A percentile compares a stretch with the other conserved stretches of the same genome.
Conservation (phyloP, 2,329 filamentous ascomycete genomes). For the Penicillium fuscoglaucum region DNA sequence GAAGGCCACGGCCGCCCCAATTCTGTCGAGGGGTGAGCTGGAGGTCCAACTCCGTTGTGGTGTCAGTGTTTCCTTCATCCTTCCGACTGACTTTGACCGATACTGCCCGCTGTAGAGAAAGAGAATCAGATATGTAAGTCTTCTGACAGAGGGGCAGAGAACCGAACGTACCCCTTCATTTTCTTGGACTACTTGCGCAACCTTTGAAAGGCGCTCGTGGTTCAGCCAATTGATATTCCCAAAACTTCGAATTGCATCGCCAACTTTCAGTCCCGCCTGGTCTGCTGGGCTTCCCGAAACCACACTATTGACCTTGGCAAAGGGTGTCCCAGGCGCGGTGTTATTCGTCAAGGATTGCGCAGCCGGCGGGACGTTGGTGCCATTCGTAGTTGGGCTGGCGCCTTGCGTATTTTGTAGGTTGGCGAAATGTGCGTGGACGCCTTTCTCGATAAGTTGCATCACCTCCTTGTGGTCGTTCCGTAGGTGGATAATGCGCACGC, state of each 20-base stretch:
- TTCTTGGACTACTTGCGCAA: conserved; percentile 85
- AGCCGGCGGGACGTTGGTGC: conserved; percentile 21
- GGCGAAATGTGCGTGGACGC: conserved; percentile 90
- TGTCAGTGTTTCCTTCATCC: conserved; percentile 46
- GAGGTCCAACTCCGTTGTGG: conserved; percentile 60
- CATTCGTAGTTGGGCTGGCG: conserved; percentile 30
- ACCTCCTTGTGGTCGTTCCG: conserved; percentile 91
- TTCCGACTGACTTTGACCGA: conserved; percentile 65
- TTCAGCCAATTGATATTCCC: conserved; percentile 81
- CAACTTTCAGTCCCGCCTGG: conserved; percentile 73
- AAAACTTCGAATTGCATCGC: conserved; percentile 81
- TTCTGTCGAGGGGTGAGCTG: conserved; percentile 72
- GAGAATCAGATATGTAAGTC: conserved; percentile 3
- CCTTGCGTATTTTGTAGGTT: conserved; percentile 58
- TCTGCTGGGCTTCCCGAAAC: conserved; percentile 77
- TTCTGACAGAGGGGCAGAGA: background rate
- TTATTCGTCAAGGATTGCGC: conserved; percentile 26
- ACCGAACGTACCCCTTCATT: conserved; percentile 74
- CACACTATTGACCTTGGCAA: conserved; percentile 88
- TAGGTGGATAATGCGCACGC: conserved; percentile 82
- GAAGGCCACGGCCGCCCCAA: conserved; percentile 86
- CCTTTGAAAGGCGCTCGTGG: conserved; percentile 79
- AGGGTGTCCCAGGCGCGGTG: conserved; percentile 60
- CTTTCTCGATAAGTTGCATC: conserved; percentile 79
- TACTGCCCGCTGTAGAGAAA: conserved; percentile 60